Percentiles rank a stretch among this genome's conserved stretches.
Conservation (phyloP, 805 yeast species). For the Candida bentonensis region DNA sequence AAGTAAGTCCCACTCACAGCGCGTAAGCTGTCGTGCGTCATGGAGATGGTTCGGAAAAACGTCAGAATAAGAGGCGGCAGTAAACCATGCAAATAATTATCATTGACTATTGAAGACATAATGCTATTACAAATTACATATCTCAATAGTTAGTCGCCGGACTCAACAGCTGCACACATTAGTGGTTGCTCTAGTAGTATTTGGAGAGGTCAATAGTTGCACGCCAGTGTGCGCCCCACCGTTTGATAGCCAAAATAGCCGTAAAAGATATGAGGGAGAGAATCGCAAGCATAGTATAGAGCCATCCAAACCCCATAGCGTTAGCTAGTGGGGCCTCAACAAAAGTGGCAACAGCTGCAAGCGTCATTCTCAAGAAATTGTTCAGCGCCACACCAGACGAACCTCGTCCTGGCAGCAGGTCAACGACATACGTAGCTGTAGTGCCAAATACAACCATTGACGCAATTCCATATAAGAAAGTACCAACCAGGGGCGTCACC, state of each 20-base stretch:
- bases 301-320: conserved; percentile 60
- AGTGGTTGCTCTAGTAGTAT: conserved; percentile 19
- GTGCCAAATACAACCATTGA: conserved; percentile 76
- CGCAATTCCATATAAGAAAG: conserved; percentile 69
- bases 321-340: conserved; percentile 53
- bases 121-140: too few species aligned
- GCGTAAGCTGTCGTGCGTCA: too few species aligned
- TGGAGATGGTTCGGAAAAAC: too few species aligned
- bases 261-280: conserved; percentile 10
- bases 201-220: conserved; percentile 27
- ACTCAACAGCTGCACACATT: too few species aligned
- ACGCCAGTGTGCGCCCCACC: conserved; percentile 27
- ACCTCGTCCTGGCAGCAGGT: conserved; percentile 74
- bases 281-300: conserved; percentile 54
- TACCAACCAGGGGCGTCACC: conserved; percentile 71
- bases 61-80: too few species aligned
- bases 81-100: too few species aligned
- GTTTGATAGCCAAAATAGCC: conserved; percentile 21
- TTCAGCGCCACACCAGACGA: conserved; percentile 82
- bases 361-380: conserved; percentile 54
- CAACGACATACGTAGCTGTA: conserved; percentile 68
- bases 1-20: too few species aligned
- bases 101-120: too few species aligned
- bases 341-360: conserved; percentile 69
- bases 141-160: too few species aligned